Base-by-base conservation (phyloP, 768 basidiomycete species). In the Trichaptum fuscoviolaceum region DNA sequence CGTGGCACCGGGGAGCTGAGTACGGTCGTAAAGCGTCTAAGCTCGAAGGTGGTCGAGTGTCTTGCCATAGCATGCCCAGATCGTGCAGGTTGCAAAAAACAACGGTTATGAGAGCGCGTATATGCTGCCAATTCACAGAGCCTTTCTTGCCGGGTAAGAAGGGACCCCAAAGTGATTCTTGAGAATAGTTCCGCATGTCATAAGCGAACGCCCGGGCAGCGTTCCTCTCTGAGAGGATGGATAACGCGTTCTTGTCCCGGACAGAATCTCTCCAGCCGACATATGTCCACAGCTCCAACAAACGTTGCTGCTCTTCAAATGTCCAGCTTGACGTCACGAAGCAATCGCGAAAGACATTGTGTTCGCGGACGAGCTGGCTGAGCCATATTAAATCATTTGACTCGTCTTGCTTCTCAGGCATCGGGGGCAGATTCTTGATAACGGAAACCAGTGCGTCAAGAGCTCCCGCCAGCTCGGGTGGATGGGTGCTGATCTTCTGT, bases 121-220 rank as follows among this genome's bases (percentile, higher is more conserved):
- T 71, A 69, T 91, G 88, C 57, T 80, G 75, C 90, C 90, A 92
- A 70, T 89, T 82, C 65, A 85, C 82, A 17, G 71, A 61, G 34
- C 79, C 77, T 20, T 78, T 73, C 27, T 72, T 64, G 26, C 76
- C 67, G 17, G 30, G 58, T 24, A 60, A 60, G 69, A 84, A 88
- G 6, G 90, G 90, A 0, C 89, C 91, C 83, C 85, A 91, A 23
- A 77, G 73, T 66, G 80, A 86, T 25, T 77, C 75, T 26, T 69
- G 69, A 35, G 71, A 73, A 71, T 91, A 91, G 69, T 87, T 85
- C 12, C 82, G 80, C 59, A 91, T 79, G 73, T 89, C 82, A 75
- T 92, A 92, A 4, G 88, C 85, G 69, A 78, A 84, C 66, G 80
- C 81, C 52, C 91, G 79, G 68, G 87, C 86, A 35, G 72, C 71